phyloP scores from a whole-genome alignment of 768 basidiomycete species.

The Mycena capillaripes region DNA sequence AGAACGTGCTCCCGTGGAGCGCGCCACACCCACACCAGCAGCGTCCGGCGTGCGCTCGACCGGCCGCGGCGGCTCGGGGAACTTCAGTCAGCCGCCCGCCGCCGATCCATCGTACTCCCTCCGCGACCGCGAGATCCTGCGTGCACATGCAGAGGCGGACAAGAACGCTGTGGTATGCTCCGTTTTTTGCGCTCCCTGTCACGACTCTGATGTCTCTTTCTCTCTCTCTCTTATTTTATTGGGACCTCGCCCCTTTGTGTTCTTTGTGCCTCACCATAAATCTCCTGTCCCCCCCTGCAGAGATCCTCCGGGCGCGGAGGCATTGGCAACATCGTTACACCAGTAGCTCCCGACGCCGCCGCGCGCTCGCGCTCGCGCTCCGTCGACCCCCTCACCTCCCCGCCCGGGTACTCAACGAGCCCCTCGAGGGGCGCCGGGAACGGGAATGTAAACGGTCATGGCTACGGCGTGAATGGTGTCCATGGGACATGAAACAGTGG shows the following conservation, averaged over 20 bases:
- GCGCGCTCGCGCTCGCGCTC: conserved; percentile 21
- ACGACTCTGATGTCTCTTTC: background rate
- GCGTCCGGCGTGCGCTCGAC: conserved; percentile 8
- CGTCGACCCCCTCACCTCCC: conserved; percentile 14
- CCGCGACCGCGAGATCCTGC: conserved; percentile 27
- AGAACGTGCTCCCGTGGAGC: conserved; percentile 23
- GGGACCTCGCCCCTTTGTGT: too few species aligned
- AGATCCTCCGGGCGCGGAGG: conserved; percentile 28
- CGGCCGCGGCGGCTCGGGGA: conserved; percentile 29
- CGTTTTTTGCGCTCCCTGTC: background rate
- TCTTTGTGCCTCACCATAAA: too few species aligned
- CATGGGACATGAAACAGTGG: too few species aligned
- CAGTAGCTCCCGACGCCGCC: background rate
- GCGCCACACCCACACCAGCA: background rate
- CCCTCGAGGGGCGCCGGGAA: too few species aligned
- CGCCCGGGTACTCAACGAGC: background rate
- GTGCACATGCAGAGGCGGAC: conserved; percentile 17
- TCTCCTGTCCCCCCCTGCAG: background rate
- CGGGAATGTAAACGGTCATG: background rate
- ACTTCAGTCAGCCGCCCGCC: conserved; percentile 13
- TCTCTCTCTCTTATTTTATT: too few species aligned
- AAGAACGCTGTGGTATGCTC: background rate
- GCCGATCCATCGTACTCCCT: conserved; percentile 8
- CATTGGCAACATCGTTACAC: conserved; percentile 16
- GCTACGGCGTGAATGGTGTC: too few species aligned